These are phyloP conservation scores for Nicotiana knightiana DNA, from an alignment of 257 asterid species.

Conservation along the genomic window DNA sequence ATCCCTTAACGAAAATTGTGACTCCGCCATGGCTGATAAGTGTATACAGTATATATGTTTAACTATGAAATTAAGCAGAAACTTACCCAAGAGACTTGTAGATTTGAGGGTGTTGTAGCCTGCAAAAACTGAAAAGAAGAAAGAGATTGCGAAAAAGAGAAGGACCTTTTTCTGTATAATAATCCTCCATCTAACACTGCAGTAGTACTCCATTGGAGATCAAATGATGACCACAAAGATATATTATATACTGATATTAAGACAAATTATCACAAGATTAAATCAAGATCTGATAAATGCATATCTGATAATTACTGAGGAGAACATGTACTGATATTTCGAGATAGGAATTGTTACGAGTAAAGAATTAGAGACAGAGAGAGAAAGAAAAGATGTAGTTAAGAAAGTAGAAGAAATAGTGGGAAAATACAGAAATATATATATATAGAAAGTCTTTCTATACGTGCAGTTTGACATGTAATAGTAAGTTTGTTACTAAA, in stretches of 20 bases:
- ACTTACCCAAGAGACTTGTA: slow-evolving; percentile 23
- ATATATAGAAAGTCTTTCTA: too few relatives aligned
- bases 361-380: too few relatives aligned
- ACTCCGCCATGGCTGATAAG: background rate
- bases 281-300: background rate
- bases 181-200: slow-evolving; percentile 15
- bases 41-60: background rate
- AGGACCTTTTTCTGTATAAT: slow-evolving; percentile 9
- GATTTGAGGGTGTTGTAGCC: background rate
- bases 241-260: background rate
- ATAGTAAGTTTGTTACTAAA: too few relatives aligned
- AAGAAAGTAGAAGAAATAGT: background rate
- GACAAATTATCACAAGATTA: background rate
- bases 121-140: slow-evolving; percentile 8
- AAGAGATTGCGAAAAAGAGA: background rate
- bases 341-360: background rate
- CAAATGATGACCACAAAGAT: background rate
- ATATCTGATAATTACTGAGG: too few relatives aligned
- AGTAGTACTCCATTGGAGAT: slow-evolving; percentile 16
- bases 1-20: too few relatives aligned
- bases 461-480: too few relatives aligned
- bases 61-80: background rate
- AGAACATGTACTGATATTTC: too few relatives aligned
- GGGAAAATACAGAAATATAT: background rate
- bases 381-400: too few relatives aligned